A percentile compares a stretch with the other conserved stretches of the same genome.
Conservation (phyloP, 2,329 filamentous ascomycete species). For the Colletotrichum sp. region DNA sequence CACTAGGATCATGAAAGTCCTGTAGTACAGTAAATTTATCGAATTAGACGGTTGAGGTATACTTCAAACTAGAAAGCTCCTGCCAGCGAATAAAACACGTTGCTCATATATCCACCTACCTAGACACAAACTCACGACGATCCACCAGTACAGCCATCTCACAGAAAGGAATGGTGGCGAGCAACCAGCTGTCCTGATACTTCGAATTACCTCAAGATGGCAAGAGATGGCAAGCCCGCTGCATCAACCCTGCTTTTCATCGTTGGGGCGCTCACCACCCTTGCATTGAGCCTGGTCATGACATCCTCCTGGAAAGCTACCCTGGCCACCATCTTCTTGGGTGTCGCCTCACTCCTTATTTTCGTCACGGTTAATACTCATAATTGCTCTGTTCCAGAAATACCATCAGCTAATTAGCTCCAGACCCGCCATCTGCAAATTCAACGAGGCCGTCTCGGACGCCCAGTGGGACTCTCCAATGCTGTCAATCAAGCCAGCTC, state of each 20-base stretch:
- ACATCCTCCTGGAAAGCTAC: constrained; percentile 9
- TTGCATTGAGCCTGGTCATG: constrained; percentile 1
- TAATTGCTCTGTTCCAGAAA: neutral
- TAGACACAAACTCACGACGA: neutral
- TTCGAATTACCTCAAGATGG: neutral
- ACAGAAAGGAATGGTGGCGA: neutral
- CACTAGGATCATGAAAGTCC: no score
- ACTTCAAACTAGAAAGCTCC: neutral
- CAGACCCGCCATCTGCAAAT: constrained; percentile 13
- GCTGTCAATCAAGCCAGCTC: neutral
- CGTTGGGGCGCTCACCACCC: neutral
- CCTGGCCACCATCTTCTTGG: neutral
- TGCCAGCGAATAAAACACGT: neutral
- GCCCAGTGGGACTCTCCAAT: constrained; percentile 7
- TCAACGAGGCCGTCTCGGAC: neutral
- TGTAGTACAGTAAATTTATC: neutral
- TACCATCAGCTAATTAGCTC: neutral
- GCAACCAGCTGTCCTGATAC: neutral
- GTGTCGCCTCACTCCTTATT: constrained; percentile 21
- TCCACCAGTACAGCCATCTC: neutral
- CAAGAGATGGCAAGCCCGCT: neutral
- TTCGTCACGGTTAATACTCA: constrained; percentile 32
- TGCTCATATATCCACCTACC: neutral
- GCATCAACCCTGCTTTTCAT: constrained; percentile 9
- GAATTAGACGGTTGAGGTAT: neutral